Base-by-base conservation (phyloP, 805 yeast species). In the Starmerella gropengiesseri region DNA sequence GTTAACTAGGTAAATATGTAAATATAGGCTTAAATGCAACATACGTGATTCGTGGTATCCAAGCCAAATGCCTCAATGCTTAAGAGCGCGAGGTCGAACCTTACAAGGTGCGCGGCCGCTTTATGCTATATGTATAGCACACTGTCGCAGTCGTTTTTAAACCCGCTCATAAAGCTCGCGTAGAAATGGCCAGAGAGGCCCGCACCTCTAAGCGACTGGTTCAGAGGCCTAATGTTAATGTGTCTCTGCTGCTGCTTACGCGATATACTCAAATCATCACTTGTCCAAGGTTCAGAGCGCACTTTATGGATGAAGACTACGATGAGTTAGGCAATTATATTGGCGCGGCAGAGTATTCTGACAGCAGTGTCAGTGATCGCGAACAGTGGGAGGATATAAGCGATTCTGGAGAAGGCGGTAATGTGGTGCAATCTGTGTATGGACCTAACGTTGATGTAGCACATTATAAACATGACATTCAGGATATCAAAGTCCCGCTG, bases 401-500 rank as follows among this genome's bases (percentile, higher is more conserved):
- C 7, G 23, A 39, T 7, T 23, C 16, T 16, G 44, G 19, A 5
- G 41, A 37, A 16, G 38, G 51, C 18, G 51, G 48, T 25, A 55
- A 45, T 11, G 50, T 45, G 16, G 54, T 43, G 8, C 49, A 42
- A 20, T 17, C 22, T 19, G 30, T 23, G 46, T 36, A 26, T 17
- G 39, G 37, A 5, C 37, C 37, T 34, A 34, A 36, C 26, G 39
- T 27, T 26, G 39, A 26, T 20, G 72, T 82, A 0, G 63, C 79
- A 3, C 65, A 78, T 0, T 72, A 70, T 36, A 75, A 75, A 22
- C 63, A 64, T 25, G 78, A 73, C 46, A 63, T 66, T 3, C 77
- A 75, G 49, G 65, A 69, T 25, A 60, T 71, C 5, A 62, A 68
- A 18, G 77, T 71, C 50, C 94, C 96, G 0, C 70, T 84, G 3